These are phyloP conservation scores for Pezicula radicicola DNA, from an alignment of 2,329 filamentous ascomycete species.

Conservation along the genomic window DNA sequence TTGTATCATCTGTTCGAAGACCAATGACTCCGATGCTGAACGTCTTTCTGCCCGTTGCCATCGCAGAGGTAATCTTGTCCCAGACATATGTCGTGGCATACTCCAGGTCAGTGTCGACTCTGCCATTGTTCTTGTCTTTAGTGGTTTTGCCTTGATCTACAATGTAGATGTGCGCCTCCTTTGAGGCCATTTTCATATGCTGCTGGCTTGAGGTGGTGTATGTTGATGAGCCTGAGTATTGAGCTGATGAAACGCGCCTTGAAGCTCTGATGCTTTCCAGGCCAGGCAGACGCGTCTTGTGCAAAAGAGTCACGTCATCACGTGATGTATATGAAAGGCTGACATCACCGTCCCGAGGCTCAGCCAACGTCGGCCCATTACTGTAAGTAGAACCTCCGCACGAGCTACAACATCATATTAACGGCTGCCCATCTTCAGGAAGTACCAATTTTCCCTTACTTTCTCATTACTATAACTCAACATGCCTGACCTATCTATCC, in stretches of 20 bases:
- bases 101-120: conserved; percentile 77
- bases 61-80: conserved; percentile 82
- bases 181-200: conserved; percentile 69
- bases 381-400: too few relatives aligned
- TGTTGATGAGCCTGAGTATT: conserved; percentile 1
- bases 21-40: conserved; percentile 77
- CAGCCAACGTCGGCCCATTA: background rate
- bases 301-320: background rate
- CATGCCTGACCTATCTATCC: conserved; percentile 32
- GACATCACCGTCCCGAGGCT: background rate
- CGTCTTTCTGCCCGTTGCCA: conserved; percentile 67
- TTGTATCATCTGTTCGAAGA: conserved; percentile 74
- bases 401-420: background rate
- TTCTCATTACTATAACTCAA: conserved; percentile 8
- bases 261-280: background rate
- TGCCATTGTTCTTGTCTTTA: conserved; percentile 67
- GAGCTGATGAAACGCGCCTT: conserved; percentile 5
- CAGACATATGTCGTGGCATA: conserved; percentile 91
- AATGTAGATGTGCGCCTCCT: conserved; percentile 91
- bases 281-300: conserved; percentile 8
- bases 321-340: too few relatives aligned
- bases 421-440: too few relatives aligned
- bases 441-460: background rate
- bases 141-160: conserved; percentile 87
- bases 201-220: conserved; percentile 1